Evolutionary conservation across 2,329 filamentous ascomycete genomes (phyloP).

Genomic region (Fusarium ambrosium): DNA sequence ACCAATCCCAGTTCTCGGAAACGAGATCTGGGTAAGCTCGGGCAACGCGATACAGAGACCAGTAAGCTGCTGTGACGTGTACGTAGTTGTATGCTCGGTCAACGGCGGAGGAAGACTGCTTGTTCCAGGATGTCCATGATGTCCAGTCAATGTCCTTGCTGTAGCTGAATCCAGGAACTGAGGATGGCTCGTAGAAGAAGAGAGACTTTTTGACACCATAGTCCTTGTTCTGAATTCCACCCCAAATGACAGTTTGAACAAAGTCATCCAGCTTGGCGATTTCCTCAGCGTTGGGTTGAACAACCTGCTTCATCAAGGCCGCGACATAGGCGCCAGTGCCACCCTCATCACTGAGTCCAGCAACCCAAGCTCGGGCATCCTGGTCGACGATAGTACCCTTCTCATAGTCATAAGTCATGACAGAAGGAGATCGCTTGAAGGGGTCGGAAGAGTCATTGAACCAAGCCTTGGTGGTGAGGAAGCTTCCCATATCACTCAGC

Average conservation of each 20-base stretch:
- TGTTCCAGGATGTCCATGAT: slow-evolving; percentile 66
- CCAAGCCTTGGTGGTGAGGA: slow-evolving; percentile 67
- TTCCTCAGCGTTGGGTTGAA: slow-evolving; percentile 63
- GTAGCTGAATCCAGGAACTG: slow-evolving; percentile 60
- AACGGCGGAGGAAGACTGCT: slow-evolving; percentile 58
- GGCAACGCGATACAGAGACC: slow-evolving; percentile 68
- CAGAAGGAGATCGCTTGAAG: slow-evolving; percentile 66
- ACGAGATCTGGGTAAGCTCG: slow-evolving; percentile 61
- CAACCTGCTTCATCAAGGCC: slow-evolving; percentile 66
- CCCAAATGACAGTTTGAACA: slow-evolving; percentile 64
- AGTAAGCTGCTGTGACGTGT: slow-evolving; percentile 68
- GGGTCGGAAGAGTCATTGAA: slow-evolving; percentile 65
- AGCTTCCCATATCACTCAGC: slow-evolving; percentile 62
- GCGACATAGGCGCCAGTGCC: slow-evolving; percentile 70
- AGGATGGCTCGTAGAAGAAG: slow-evolving; percentile 68
- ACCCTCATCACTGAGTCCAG: slow-evolving; percentile 71
- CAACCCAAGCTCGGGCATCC: slow-evolving; percentile 68
- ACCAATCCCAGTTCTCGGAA: slow-evolving; percentile 65
- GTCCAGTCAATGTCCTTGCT: slow-evolving; percentile 60
- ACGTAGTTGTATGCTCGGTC: slow-evolving; percentile 72
- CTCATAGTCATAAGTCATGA: slow-evolving; percentile 70
- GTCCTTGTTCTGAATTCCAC: slow-evolving; percentile 60
- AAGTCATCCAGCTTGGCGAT: slow-evolving; percentile 68
- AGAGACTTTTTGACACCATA: slow-evolving; percentile 67
- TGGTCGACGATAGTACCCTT: slow-evolving; percentile 58